phyloP scores from a whole-genome alignment of 148 eudicot genomes.

The Mesembryanthemum crystallinum region DNA sequence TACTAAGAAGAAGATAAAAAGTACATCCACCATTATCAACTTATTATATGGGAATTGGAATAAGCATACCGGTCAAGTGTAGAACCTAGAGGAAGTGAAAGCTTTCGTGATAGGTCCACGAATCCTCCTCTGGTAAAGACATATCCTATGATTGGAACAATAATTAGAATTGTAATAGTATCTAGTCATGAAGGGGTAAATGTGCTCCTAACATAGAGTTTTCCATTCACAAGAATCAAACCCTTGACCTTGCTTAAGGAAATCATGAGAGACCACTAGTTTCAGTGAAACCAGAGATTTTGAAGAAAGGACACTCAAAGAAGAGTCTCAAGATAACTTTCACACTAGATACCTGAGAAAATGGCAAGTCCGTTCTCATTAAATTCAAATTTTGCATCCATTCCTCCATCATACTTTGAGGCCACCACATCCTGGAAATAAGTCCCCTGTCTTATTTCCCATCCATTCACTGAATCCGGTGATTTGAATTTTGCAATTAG shows the following conservation, averaged over 20 bases:
- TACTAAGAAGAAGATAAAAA: background rate
- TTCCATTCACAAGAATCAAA: too few species aligned
- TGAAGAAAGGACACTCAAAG: background rate
- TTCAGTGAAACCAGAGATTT: background rate
- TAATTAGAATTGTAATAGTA: background rate
- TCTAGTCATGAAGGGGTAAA: background rate
- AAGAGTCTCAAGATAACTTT: background rate
- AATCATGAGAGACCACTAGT: background rate
- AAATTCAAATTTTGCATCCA: constrained; percentile 78
- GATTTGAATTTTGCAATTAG: constrained; percentile 83
- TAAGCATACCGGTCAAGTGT: constrained; percentile 80
- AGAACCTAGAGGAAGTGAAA: constrained; percentile 85
- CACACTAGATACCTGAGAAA: constrained; percentile 67
- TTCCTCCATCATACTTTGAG: constrained; percentile 86
- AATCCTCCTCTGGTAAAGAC: constrained; percentile 94
- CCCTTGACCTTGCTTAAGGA: too few species aligned
- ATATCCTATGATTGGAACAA: constrained; percentile 50
- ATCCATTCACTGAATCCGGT: constrained; percentile 61
- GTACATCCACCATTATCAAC: background rate
- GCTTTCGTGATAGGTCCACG: constrained; percentile 70
- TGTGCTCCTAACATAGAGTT: too few species aligned
- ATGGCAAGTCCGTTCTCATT: constrained; percentile 66
- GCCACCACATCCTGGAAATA: constrained; percentile 82
- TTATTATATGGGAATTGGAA: background rate
- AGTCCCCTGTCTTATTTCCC: constrained; percentile 84